A percentile compares a stretch with the other conserved stretches of the same genome.
Evolutionary conservation across 2,329 filamentous ascomycete species (phyloP).

Genomic region (Sarocladium strictum): DNA sequence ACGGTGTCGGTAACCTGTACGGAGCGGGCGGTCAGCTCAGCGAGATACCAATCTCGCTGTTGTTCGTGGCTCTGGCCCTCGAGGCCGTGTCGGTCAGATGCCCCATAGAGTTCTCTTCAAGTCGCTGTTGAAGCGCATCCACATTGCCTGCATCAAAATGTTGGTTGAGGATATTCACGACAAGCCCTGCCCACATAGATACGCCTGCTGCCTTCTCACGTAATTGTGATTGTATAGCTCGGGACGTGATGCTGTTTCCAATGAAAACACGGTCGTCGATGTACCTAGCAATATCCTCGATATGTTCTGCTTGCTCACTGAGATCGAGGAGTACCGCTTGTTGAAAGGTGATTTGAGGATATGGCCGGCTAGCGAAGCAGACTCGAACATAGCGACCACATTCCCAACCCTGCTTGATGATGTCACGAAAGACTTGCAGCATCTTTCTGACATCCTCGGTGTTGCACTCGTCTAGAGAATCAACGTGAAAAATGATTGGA

Average conservation of each 20-base stretch:
- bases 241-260: conserved; percentile 5
- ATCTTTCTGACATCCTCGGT: background rate
- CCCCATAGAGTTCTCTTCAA: conserved; percentile 32
- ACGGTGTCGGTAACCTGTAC: too few species aligned
- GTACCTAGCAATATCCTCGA: background rate
- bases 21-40: too few species aligned
- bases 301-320: background rate
- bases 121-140: conserved; percentile 16
- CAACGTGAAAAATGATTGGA: conserved; percentile 14
- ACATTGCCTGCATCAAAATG: conserved; percentile 20
- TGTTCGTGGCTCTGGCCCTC: background rate
- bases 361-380: background rate
- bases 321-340: background rate
- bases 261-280: background rate
- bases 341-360: background rate
- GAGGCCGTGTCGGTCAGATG: background rate
- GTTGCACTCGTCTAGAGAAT: conserved; percentile 27
- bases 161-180: conserved; percentile 32
- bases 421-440: background rate
- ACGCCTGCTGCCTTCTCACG: conserved; percentile 13
- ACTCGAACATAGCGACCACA: background rate
- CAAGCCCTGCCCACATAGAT: conserved; percentile 33
- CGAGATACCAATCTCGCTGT: background rate
- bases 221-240: background rate
- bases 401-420: background rate